Evolutionary conservation across 2,329 filamentous ascomycete species (phyloP).

Genomic region (Cercospora sp.): DNA sequence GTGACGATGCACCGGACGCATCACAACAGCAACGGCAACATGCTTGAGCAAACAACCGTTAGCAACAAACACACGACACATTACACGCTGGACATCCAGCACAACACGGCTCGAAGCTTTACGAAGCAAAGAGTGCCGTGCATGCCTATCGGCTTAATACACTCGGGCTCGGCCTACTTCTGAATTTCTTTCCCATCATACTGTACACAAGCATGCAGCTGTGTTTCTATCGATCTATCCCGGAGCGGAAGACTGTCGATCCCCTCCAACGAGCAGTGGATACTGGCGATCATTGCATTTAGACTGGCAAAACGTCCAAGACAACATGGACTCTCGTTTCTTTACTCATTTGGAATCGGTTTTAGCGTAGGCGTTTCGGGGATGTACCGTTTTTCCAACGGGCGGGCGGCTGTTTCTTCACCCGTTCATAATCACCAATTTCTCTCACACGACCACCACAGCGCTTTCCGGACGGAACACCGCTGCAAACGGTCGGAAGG

Average conservation of each 20-base stretch:
- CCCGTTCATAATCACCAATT: background rate
- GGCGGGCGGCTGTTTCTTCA: background rate
- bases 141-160: background rate
- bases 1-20: constrained; percentile 18
- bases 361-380: background rate
- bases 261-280: background rate
- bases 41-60: constrained; percentile 5
- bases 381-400: background rate
- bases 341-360: background rate
- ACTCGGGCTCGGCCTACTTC: background rate
- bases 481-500: background rate
- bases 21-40: constrained; percentile 20
- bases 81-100: background rate
- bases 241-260: background rate
- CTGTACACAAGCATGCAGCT: background rate
- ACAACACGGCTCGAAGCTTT: background rate
- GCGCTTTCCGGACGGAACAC: background rate
- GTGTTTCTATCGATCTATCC: constrained; percentile 47
- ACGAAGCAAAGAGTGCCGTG: background rate
- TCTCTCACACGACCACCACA: background rate
- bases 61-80: background rate
- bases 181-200: background rate
- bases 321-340: background rate
- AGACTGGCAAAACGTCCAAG: background rate
- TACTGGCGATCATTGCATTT: background rate